phyloP scores from a whole-genome alignment of 257 asterid genomes.

The Lantana camara region DNA sequence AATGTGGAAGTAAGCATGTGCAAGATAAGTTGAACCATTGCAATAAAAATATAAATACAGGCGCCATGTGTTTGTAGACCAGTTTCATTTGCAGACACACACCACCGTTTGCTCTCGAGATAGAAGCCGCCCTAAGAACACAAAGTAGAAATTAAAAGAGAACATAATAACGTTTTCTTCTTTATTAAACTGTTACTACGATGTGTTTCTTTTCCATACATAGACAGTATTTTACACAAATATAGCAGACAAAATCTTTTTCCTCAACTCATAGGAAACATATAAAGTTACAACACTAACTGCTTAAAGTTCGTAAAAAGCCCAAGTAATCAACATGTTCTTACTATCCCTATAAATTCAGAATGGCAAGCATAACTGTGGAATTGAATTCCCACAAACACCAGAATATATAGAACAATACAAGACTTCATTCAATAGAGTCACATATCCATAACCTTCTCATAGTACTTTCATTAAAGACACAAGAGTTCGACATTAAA shows the following conservation, averaged over 20 bases:
- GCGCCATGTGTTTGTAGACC: conserved; percentile 50
- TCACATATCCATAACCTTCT: neutral
- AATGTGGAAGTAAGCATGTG: conserved; percentile 50
- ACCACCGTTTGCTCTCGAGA: conserved; percentile 46
- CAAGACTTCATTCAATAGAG: neutral
- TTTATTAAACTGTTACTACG: too few species aligned
- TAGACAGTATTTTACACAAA: neutral
- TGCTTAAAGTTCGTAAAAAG: neutral
- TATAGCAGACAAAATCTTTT: neutral
- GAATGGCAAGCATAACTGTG: neutral
- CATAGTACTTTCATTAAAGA: neutral
- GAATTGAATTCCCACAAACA: neutral
- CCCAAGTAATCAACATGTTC: neutral
- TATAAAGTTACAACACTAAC: neutral
- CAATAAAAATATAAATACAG: conserved; percentile 38
- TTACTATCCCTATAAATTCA: neutral
- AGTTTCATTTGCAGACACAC: conserved; percentile 50
- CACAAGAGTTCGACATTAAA: neutral
- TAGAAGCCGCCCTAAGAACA: conserved; percentile 47
- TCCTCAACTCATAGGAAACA: neutral
- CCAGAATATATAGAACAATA: neutral
- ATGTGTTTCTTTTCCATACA: too few species aligned
- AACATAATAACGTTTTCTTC: neutral
- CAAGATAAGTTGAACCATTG: conserved; percentile 48
- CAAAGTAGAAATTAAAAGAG: neutral